Base-by-base conservation (phyloP, 495 filamentous ascomycete species). In the Xylaria longipes region DNA sequence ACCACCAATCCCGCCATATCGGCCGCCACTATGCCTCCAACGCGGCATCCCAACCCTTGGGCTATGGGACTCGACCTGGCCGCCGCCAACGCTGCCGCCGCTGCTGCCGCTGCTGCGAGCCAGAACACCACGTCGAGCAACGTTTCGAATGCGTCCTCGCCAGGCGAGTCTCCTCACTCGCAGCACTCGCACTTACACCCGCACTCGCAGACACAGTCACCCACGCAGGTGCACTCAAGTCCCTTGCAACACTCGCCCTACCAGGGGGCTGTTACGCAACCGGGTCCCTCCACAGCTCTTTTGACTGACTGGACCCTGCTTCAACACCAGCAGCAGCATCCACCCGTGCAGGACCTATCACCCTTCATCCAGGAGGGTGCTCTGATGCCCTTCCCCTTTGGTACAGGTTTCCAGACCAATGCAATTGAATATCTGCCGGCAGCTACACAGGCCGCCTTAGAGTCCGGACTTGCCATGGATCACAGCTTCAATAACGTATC, bases 371-470 rank as follows among this genome's bases (percentile, higher is more conserved):
- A 82, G 70, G 84, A 87, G 17, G 71, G 75, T 68, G 74, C 82
- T 6, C 50, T 89, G 72, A 85, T 89, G 73, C 81, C 74, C 54
- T 88, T 84, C 69, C 74, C 83, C 5, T 88, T 84, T 63, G 76
- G 82, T 27, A 68, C 80, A 52, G 80, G 83, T 81, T 82, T 87
- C 82, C 82, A 89, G 82, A 70, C 88, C 80, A 82, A 76, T 22
- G 87, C 90, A 5, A 86, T 94, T 50, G 88, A 93, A 33, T 92
- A 93, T 80, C 85, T 92, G 66, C 89, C 93, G 68, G 83, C 91
- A n/a, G 85, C 86, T 20, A 86, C 90, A n/a, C 89, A 92, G 74
- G 87, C 85, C 37, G 82, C 89, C 37, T 86, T 93, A 72, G 90
- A 89, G 71, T 81, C 89, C 43, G 85, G 86, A 71, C 79, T 94